Percentiles rank a stretch among this genome's conserved stretches.
These are phyloP conservation scores for Galerina sulciceps DNA, from an alignment of 768 basidiomycete species.

Conservation along the genomic window DNA sequence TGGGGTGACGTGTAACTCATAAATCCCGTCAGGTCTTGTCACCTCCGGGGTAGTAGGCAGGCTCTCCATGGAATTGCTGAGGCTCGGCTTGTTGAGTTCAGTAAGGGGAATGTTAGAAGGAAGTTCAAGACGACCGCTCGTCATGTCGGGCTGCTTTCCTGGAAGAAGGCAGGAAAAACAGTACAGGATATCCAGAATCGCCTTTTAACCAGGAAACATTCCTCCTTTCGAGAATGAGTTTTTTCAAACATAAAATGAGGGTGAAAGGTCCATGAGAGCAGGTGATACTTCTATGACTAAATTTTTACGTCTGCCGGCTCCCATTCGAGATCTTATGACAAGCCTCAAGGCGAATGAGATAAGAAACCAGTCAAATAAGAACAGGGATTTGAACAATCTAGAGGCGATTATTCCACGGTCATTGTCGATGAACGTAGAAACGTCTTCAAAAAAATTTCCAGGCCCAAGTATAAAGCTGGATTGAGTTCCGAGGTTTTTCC, in stretches of 20 bases:
- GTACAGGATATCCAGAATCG: too few species aligned
- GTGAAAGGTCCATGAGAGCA: constrained; percentile 1
- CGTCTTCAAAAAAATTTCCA: too few species aligned
- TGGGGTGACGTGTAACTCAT: constrained; percentile 11
- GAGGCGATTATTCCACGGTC: too few species aligned
- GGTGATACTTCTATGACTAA: background rate
- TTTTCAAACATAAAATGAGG: background rate
- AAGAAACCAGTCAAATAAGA: background rate
- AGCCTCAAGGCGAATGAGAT: background rate
- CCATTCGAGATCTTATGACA: background rate
- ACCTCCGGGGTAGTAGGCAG: background rate
- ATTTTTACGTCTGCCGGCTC: constrained; percentile 1
- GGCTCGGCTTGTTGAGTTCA: background rate
- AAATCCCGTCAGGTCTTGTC: background rate
- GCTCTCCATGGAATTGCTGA: background rate
- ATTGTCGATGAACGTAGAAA: too few species aligned
- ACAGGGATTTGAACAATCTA: too few species aligned
- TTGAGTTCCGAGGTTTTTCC: background rate
- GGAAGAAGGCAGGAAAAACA: too few species aligned
- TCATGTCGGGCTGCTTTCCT: too few species aligned
- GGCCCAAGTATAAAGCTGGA: too few species aligned
- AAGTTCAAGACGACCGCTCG: too few species aligned
- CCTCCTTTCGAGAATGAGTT: background rate
- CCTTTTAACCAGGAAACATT: too few species aligned
- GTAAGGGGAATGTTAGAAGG: background rate